phyloP scores from a whole-genome alignment of 345 rosid genomes.

The Isatis tinctoria region DNA sequence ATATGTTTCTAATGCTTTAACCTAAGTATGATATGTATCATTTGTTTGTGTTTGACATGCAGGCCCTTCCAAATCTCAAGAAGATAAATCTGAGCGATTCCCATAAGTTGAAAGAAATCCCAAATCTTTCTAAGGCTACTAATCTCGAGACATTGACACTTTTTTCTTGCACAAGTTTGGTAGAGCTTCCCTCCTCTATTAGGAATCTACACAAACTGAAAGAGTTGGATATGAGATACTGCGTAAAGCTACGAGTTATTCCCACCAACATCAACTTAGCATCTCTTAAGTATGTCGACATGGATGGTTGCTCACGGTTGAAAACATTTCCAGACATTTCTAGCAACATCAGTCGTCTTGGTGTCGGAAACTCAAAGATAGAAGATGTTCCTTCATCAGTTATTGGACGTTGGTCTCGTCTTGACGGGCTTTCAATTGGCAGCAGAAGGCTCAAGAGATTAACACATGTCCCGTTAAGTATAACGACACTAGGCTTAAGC shows the following conservation, averaged over 20 bases:
- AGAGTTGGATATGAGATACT: neutral
- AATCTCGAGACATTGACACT: slow-evolving; percentile 1
- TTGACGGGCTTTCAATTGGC: neutral
- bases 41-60: neutral
- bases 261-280: neutral
- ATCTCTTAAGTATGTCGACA: neutral
- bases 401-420: neutral
- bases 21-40: neutral
- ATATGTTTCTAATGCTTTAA: too few species aligned
- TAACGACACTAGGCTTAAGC: neutral
- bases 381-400: neutral
- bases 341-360: neutral
- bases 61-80: slow-evolving; percentile 18
- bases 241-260: neutral
- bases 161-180: neutral
- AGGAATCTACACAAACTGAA: slow-evolving; percentile 3
- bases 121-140: slow-evolving; percentile 15
- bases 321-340: neutral
- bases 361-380: neutral
- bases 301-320: neutral
- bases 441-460: neutral
- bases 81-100: neutral
- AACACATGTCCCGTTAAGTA: neutral
- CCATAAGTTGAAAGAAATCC: neutral
- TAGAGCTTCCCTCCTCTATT: neutral